A percentile compares a stretch with the other conserved stretches of the same genome.
Conservation (phyloP, 805 yeast species). For the Lachancea thermotolerans region DNA sequence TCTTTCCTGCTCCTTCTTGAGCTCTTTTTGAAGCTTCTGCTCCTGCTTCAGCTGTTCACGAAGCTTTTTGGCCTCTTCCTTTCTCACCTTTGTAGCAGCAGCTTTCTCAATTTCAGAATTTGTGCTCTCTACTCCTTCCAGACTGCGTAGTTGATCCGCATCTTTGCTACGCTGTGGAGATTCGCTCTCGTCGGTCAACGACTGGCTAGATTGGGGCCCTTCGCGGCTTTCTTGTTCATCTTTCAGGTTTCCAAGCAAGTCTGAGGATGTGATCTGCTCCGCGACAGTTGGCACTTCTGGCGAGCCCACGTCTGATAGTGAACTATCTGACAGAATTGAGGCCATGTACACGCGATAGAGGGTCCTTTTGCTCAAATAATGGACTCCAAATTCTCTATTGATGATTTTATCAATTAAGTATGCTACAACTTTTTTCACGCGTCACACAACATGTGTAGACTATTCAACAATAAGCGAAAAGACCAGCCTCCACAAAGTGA, state of each 20-base stretch:
- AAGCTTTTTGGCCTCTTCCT: slow-evolving; percentile 10
- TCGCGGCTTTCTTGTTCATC: too few species aligned
- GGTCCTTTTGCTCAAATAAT: too few species aligned
- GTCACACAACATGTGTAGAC: neutral
- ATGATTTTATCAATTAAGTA: neutral
- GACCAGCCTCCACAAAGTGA: neutral
- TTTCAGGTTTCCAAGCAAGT: too few species aligned
- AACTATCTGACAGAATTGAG: too few species aligned
- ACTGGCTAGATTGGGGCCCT: too few species aligned
- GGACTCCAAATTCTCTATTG: neutral
- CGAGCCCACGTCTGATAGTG: too few species aligned
- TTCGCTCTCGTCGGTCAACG: too few species aligned
- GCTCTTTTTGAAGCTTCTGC: slow-evolving; percentile 11
- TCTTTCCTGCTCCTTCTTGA: slow-evolving; percentile 16
- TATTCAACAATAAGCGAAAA: neutral
- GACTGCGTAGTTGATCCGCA: too few species aligned
- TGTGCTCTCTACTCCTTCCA: neutral
- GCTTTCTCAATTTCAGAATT: neutral
- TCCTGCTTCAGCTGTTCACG: slow-evolving; percentile 14
- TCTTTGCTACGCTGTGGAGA: too few species aligned
- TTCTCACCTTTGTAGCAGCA: slow-evolving; percentile 4
- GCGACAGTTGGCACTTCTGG: too few species aligned
- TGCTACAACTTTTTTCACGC: slow-evolving; percentile 1
- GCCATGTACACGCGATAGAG: too few species aligned
- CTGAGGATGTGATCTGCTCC: too few species aligned